Evolutionary conservation across 495 filamentous ascomycete genomes (phyloP).

Genomic region (Aspergillus egyptiacus): DNA sequence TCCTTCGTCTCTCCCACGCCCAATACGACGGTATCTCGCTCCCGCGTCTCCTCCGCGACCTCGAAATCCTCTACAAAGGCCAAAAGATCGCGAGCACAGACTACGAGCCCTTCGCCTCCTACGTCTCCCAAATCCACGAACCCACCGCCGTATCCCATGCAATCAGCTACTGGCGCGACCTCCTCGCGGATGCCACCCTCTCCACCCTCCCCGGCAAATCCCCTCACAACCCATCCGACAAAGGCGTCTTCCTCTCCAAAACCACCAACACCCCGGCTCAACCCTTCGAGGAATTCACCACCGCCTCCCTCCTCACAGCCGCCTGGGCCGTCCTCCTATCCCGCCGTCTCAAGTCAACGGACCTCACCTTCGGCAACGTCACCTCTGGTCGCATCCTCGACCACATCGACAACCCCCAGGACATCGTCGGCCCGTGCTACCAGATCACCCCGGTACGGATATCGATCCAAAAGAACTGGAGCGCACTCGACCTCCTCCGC

Average conservation of each 20-base stretch:
- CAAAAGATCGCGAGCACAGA: conserved; percentile 18
- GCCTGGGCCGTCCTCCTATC: conserved; percentile 59
- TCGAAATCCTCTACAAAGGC: conserved; percentile 40
- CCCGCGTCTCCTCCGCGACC: conserved; percentile 47
- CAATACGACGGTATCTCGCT: conserved; percentile 65
- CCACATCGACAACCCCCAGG: conserved; percentile 31
- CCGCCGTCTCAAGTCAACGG: conserved; percentile 37
- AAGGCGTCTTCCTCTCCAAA: conserved; percentile 35
- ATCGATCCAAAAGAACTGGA: conserved; percentile 20
- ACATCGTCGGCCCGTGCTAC: conserved; percentile 35
- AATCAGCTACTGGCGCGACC: conserved; percentile 44
- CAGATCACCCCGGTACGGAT: conserved; percentile 23
- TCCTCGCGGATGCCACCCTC: conserved; percentile 48
- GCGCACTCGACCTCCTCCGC: conserved; percentile 20
- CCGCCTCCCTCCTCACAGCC: conserved; percentile 51
- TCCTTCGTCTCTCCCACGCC: conserved; percentile 58
- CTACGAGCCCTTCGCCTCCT: conserved; percentile 48
- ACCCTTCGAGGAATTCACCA: conserved; percentile 45
- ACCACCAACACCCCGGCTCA: conserved; percentile 31
- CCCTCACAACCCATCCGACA: conserved; percentile 28
- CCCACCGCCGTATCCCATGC: conserved; percentile 16
- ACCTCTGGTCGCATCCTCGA: conserved; percentile 47
- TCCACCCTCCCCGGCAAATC: conserved; percentile 35
- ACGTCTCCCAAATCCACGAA: conserved; percentile 29
- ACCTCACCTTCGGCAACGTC: conserved; percentile 58